Percentiles rank a stretch among this genome's conserved stretches.
phyloP scores from a whole-genome alignment of 441 rosid genomes.

The Raphanus hybrid region DNA sequence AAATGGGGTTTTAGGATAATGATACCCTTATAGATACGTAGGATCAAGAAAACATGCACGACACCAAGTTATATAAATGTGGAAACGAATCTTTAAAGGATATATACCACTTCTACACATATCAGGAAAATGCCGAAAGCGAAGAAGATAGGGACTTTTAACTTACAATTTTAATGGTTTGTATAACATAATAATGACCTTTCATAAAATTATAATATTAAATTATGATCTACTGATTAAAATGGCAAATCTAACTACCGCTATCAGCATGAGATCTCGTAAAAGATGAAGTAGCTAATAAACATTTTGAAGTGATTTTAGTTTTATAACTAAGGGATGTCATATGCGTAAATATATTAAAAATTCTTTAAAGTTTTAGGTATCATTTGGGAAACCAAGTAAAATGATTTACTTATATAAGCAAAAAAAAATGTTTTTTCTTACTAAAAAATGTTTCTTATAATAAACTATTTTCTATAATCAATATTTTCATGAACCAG shows the following conservation, averaged over 20 bases:
- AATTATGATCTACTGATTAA: constrained; percentile 8
- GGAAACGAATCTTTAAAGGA: constrained; percentile 32
- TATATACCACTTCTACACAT: constrained; percentile 9
- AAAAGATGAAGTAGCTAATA: background rate
- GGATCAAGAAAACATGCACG: constrained; percentile 1
- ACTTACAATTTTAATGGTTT: background rate
- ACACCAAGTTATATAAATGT: constrained; percentile 11
- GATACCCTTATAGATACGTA: no score
- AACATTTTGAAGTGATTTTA: background rate
- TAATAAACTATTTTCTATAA: background rate
- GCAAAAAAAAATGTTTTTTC: no score
- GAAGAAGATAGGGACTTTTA: constrained; percentile 14
- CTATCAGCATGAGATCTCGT: constrained; percentile 1
- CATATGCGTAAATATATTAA: background rate
- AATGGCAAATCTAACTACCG: constrained; percentile 10
- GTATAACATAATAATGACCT: background rate
- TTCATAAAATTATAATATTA: background rate
- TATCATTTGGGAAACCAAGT: background rate
- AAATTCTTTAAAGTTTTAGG: background rate
- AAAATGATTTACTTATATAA: background rate
- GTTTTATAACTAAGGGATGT: background rate
- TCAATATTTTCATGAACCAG: background rate
- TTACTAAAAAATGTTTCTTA: no score
- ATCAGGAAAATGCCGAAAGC: constrained; percentile 31
- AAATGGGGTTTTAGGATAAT: no score